A percentile compares a stretch with the other conserved stretches of the same genome.
Evolutionary conservation across 306 rosid genomes (phyloP).

Genomic region (Vigna angularis): DNA sequence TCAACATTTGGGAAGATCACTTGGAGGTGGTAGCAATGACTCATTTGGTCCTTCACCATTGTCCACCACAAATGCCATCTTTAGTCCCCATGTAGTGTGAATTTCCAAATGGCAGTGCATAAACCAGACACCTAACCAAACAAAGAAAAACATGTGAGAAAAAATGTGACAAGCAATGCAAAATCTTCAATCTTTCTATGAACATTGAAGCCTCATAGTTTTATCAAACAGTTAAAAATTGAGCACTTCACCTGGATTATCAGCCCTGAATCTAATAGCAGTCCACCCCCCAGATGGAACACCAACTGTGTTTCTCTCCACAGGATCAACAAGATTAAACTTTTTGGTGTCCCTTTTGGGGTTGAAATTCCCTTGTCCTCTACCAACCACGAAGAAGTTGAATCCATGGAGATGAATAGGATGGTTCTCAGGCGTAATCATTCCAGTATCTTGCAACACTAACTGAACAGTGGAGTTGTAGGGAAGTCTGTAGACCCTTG

Average conservation of each 20-base stretch:
- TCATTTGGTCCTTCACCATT: slow-evolving; percentile 80
- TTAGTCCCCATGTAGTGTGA: slow-evolving; percentile 91
- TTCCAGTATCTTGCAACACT: slow-evolving; percentile 84
- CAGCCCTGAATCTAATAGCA: slow-evolving; percentile 83
- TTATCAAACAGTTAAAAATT: neutral
- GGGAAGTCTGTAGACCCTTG: slow-evolving; percentile 72
- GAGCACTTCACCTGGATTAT: slow-evolving; percentile 74
- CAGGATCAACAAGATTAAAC: slow-evolving; percentile 82
- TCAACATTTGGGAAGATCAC: slow-evolving; percentile 77
- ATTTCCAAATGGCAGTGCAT: slow-evolving; percentile 76
- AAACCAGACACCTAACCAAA: slow-evolving; percentile 75
- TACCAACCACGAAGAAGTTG: slow-evolving; percentile 82
- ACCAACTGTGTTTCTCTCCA: slow-evolving; percentile 82
- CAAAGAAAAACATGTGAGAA: neutral
- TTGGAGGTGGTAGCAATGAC: slow-evolving; percentile 77
- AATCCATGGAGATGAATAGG: slow-evolving; percentile 90
- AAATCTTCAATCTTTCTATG: neutral
- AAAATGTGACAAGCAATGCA: neutral
- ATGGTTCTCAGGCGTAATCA: slow-evolving; percentile 84
- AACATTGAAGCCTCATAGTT: neutral
- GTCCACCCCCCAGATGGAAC: slow-evolving; percentile 90
- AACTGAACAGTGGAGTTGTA: slow-evolving; percentile 79
- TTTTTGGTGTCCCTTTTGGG: slow-evolving; percentile 60
- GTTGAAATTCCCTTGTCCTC: slow-evolving; percentile 76
- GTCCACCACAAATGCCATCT: slow-evolving; percentile 91